Percentiles rank a stretch among this genome's conserved stretches.
These are phyloP conservation scores for Globisporangium emineosum DNA, from an alignment of 352 stramenopile genomes.

Conservation along the genomic window DNA sequence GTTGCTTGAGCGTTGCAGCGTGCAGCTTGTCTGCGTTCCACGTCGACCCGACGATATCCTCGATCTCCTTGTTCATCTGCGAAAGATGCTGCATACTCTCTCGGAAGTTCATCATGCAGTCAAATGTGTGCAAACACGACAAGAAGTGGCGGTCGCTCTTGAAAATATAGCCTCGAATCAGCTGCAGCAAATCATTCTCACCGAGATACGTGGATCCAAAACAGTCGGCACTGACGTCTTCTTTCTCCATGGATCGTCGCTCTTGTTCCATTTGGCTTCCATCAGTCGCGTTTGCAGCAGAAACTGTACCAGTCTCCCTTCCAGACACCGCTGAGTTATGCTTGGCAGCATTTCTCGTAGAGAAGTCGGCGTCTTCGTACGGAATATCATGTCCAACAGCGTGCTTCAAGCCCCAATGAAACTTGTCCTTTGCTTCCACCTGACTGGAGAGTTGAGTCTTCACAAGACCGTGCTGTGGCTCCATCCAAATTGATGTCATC, in stretches of 20 bases:
- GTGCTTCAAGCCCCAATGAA: slow-evolving; percentile 67
- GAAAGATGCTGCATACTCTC: slow-evolving; percentile 40
- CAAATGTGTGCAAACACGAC: slow-evolving; percentile 81
- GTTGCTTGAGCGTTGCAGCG: slow-evolving; percentile 40
- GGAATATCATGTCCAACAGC: slow-evolving; percentile 66
- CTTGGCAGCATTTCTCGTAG: neutral
- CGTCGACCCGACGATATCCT: slow-evolving; percentile 49
- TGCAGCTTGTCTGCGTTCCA: slow-evolving; percentile 44
- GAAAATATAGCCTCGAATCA: slow-evolving; percentile 76
- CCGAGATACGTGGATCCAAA: slow-evolving; percentile 47
- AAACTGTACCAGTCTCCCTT: slow-evolving; percentile 8
- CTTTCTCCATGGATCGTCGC: slow-evolving; percentile 43
- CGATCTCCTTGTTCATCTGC: slow-evolving; percentile 31
- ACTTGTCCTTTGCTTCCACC: slow-evolving; percentile 45
- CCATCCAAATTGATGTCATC: slow-evolving; percentile 89
- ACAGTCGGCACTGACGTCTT: slow-evolving; percentile 37
- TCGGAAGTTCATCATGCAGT: slow-evolving; percentile 60
- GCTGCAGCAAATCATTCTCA: slow-evolving; percentile 66
- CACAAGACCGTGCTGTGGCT: slow-evolving; percentile 74
- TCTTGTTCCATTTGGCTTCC: slow-evolving; percentile 26
- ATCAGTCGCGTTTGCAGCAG: slow-evolving; percentile 8
- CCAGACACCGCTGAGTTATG: neutral
- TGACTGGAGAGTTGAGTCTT: slow-evolving; percentile 49
- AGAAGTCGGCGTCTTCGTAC: slow-evolving; percentile 34
- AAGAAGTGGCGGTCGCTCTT: slow-evolving; percentile 77